These are phyloP conservation scores for Neofusicoccum ribis DNA, from an alignment of 2,329 filamentous ascomycete species.

Conservation along the genomic window DNA sequence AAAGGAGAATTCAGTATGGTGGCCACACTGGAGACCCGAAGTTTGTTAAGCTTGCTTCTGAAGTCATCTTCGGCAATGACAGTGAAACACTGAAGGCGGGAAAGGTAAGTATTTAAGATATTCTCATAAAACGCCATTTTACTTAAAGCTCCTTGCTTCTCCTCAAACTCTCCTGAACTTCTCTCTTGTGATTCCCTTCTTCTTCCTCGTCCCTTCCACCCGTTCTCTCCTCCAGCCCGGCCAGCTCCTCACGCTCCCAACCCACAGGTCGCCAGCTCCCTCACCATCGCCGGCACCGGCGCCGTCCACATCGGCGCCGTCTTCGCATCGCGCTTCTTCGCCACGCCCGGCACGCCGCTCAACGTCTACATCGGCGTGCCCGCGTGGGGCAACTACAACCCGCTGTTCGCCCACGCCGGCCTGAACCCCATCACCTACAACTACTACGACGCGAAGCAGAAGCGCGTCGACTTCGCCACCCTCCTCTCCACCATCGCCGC, in stretches of 20 bases:
- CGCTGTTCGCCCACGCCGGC: slow-evolving; percentile 33
- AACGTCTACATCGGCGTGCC: slow-evolving; percentile 36
- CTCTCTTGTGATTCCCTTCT: neutral
- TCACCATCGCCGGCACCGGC: slow-evolving; percentile 43
- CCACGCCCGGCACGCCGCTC: neutral
- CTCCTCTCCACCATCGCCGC: slow-evolving; percentile 26
- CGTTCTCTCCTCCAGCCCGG: neutral
- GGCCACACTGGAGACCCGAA: slow-evolving; percentile 35
- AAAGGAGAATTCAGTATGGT: slow-evolving; percentile 31
- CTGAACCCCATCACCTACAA: slow-evolving; percentile 32
- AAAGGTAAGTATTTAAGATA: neutral
- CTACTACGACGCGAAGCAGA: slow-evolving; percentile 31
- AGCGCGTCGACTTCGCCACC: slow-evolving; percentile 30
- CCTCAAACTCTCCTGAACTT: neutral
- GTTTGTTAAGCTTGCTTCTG: slow-evolving; percentile 33
- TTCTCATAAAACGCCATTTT: no score
- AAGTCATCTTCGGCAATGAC: slow-evolving; percentile 34
- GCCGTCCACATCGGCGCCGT: slow-evolving; percentile 39
- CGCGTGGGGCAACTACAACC: slow-evolving; percentile 39
- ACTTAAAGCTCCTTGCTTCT: no score
- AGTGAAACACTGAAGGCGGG: slow-evolving; percentile 1
- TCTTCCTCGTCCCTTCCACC: no score
- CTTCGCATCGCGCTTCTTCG: slow-evolving; percentile 29
- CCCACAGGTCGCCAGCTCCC: slow-evolving; percentile 35
- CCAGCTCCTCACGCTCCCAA: neutral